Conservation (phyloP, 257 asterid species). For the Lantana camara region DNA sequence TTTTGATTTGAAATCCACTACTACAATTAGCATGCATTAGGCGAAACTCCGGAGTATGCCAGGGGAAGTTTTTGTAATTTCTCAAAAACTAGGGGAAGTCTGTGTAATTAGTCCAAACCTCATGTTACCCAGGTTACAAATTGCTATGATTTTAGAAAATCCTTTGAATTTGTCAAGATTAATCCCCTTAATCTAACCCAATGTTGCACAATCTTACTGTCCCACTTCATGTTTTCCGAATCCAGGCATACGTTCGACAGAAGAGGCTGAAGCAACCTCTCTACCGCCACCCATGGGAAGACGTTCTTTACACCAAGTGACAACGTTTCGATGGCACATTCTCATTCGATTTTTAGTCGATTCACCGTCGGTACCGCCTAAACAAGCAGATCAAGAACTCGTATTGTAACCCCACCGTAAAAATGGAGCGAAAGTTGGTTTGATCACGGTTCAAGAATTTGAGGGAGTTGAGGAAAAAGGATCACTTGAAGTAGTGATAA, state of each 20-base stretch:
- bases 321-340: constrained; percentile 1
- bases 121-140: no score
- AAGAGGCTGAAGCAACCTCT: constrained; percentile 98
- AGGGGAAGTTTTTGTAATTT: no score
- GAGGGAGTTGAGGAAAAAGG: background rate
- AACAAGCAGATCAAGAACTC: constrained; percentile 16
- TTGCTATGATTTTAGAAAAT: no score
- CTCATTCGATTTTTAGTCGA: constrained; percentile 34
- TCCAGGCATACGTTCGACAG: constrained; percentile 93
- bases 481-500: background rate
- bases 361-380: constrained; percentile 35
- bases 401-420: constrained; percentile 13
- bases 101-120: no score
- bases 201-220: background rate
- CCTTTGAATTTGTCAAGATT: no score
- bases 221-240: constrained; percentile 6
- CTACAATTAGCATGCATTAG: no score
- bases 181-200: background rate
- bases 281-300: constrained; percentile 99
- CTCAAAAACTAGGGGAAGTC: no score
- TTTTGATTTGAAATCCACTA: no score
- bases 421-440: no score
- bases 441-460: no score
- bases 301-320: constrained; percentile 97
- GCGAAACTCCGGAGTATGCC: no score